Conservation (phyloP, 208 protist species). For the Trypanosoma scelopori region DNA sequence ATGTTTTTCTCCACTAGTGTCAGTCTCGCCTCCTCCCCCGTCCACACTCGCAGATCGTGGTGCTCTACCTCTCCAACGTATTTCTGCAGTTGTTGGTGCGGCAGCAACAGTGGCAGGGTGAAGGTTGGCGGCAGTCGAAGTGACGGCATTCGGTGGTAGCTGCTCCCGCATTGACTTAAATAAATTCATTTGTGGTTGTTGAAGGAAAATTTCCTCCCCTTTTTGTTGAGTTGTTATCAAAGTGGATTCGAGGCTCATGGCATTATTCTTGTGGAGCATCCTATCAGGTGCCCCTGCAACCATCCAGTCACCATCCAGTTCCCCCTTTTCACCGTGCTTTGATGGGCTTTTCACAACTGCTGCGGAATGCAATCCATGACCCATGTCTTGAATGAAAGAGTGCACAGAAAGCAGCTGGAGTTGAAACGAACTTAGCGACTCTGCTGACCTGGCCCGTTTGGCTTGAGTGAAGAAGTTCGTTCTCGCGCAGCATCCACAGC, state of each 20-base stretch:
- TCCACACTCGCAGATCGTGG: constrained; percentile 16
- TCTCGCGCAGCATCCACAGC: constrained; percentile 6
- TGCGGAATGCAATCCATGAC: background rate
- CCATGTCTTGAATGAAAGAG: background rate
- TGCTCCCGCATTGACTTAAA: background rate
- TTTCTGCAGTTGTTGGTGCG: background rate
- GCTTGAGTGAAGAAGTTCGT: constrained; percentile 1
- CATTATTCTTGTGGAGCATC: too few species aligned
- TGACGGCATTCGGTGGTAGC: too few species aligned
- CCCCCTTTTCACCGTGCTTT: background rate
- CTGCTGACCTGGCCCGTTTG: constrained; percentile 22
- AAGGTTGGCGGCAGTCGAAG: background rate
- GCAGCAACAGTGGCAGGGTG: background rate
- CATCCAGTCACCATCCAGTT: background rate
- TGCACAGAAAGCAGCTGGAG: constrained; percentile 6
- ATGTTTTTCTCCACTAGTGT: too few species aligned
- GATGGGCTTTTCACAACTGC: background rate
- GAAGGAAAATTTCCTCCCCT: background rate
- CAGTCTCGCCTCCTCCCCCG: too few species aligned
- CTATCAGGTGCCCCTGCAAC: too few species aligned
- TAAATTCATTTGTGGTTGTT: background rate
- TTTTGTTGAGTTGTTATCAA: background rate
- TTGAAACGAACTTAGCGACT: constrained; percentile 23
- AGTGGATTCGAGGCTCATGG: background rate
- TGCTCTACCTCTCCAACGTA: background rate